Base-by-base conservation (phyloP, 2,329 filamentous ascomycete genomes). In the Monosporascus sp. region DNA sequence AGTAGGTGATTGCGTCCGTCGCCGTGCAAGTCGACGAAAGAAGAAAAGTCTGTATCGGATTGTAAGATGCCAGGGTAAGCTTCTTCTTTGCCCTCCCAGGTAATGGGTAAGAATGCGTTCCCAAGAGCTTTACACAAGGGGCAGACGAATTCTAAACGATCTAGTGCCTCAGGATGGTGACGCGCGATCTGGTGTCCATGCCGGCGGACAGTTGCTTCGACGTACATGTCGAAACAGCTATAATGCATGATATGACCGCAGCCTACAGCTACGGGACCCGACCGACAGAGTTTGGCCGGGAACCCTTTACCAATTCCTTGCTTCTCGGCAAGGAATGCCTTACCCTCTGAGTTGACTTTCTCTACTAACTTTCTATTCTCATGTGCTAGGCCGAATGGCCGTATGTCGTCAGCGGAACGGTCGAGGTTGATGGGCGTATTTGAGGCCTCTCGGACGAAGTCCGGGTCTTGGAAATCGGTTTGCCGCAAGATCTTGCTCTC, bases 181-280 rank as follows among this genome's bases (percentile, higher is more conserved):
- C 94, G 83, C 7, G 94, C 92, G 69, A 99, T 96, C 68, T 99
- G 94, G 63, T 94, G 90, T 20, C 82, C 83, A 67, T 99, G 95
- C 39, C 94, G 83, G 55, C 92, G 82, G 50, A 86, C 79, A 0
- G 90, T 96, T 4, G 93, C 90, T 46, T 89, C 83, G 59, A 90
- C 88, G 66, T 97, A 99, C 41, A 88, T 83, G 64, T 97, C 91
- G 67, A 99, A 99, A 72, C 94, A 99, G 61, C 83, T 85, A 68
- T 89, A 97, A 70, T 99, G 94, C 94, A 99, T 99, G 65, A 99
- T 95, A 69, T 99, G 94, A 3, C 94, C 94, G 70, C 94, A 99
- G 9, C 93, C 90, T 37, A 89, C 89, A 11, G 92, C 89, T 2
- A 97, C 87, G 0, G 93, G 89, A 0, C 92, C 94, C 18, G 82